These are phyloP conservation scores for Phytomonas sp. DNA, from an alignment of 208 protist genomes.

Conservation along the genomic window DNA sequence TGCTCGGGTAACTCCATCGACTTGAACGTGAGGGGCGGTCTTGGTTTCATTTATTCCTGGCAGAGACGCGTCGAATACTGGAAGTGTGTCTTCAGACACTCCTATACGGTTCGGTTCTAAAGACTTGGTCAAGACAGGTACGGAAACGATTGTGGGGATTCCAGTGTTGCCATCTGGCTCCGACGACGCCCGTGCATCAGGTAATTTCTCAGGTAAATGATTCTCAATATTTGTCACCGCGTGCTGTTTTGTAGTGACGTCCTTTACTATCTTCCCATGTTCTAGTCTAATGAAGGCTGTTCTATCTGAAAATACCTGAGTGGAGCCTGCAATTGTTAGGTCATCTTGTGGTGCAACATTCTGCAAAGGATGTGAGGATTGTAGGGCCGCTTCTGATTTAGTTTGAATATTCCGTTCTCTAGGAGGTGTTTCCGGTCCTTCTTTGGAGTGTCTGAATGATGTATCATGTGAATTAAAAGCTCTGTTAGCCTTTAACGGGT, in stretches of 20 bases:
- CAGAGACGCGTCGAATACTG: neutral
- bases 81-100: neutral
- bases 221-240: neutral
- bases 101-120: neutral
- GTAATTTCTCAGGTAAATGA: neutral
- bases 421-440: neutral
- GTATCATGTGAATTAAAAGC: neutral
- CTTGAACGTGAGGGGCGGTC: neutral
- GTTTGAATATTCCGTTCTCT: neutral
- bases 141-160: neutral
- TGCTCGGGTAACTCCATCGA: neutral
- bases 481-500: neutral
- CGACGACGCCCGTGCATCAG: neutral
- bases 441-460: neutral
- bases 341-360: neutral
- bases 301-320: neutral
- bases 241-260: neutral
- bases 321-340: neutral
- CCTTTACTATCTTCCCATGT: neutral
- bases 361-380: neutral
- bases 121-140: neutral
- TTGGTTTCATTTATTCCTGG: neutral
- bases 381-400: neutral
- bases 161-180: neutral
- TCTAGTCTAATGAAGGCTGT: neutral